These are phyloP conservation scores for Oryza meyeriana DNA, from an alignment of 176 grass and related monocot genomes.

Conservation along the genomic window DNA sequence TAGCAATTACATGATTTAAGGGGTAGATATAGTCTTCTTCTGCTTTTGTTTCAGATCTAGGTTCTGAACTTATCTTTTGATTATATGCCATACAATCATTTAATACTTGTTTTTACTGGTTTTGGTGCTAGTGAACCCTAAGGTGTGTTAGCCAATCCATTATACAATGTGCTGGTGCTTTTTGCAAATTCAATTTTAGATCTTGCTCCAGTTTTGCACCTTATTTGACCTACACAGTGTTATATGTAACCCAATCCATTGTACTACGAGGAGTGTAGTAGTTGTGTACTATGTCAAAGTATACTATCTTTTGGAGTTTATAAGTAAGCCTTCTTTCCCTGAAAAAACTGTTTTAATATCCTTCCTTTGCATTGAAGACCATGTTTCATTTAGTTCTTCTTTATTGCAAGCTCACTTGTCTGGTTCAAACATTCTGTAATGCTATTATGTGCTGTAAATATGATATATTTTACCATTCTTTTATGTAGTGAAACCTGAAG, in stretches of 20 bases:
- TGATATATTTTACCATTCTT: constrained; percentile 19
- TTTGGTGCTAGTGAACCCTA: not conserved
- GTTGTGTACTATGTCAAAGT: not conserved
- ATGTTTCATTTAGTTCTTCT: not conserved
- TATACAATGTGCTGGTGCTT: not conserved
- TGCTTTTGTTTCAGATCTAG: not conserved
- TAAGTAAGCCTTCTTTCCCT: not conserved
- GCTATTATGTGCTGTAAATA: not conserved
- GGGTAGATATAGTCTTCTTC: not conserved
- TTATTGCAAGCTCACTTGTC: not conserved
- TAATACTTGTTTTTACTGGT: not conserved
- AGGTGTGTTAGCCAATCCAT: not conserved
- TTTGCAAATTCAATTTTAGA: not conserved
- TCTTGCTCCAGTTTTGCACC: not conserved
- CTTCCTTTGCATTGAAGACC: not conserved
- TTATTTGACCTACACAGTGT: not conserved
- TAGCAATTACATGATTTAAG: not conserved
- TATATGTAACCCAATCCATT: not conserved
- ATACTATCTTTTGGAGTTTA: not conserved
- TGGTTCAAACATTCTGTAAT: not conserved
- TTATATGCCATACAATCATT: not conserved
- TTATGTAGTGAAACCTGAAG: constrained; percentile 7
- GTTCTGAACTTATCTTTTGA: not conserved
- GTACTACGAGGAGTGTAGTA: not conserved
- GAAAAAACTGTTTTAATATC: not conserved